phyloP scores from a whole-genome alignment of 768 basidiomycete genomes.

The Rubroboletus pulcherrimus region DNA sequence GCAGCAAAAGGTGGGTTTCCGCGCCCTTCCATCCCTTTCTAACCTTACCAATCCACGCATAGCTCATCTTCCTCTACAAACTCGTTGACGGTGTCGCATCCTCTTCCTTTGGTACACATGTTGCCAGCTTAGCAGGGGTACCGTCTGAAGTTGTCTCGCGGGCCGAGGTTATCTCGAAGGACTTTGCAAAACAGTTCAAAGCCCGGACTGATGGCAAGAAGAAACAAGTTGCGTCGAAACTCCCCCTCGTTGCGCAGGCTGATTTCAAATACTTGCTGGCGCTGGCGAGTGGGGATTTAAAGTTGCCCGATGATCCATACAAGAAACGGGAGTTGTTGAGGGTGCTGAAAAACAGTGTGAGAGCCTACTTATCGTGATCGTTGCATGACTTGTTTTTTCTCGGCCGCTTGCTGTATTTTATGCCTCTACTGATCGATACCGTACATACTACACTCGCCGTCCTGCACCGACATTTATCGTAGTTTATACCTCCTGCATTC shows the following conservation, averaged over 20 bases:
- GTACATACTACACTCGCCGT: not conserved
- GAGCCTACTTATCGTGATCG: slow-evolving; percentile 22
- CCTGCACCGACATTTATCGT: not conserved
- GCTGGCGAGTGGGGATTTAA: slow-evolving; percentile 50
- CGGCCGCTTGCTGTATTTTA: slow-evolving; percentile 13
- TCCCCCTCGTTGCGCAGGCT: slow-evolving; percentile 82
- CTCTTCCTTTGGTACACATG: slow-evolving; percentile 90
- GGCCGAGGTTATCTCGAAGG: slow-evolving; percentile 81
- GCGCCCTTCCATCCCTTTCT: not conserved
- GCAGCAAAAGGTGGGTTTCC: slow-evolving; percentile 66
- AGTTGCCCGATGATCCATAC: slow-evolving; percentile 52
- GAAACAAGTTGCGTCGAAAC: slow-evolving; percentile 46
- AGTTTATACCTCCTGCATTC: slow-evolving; percentile 2
- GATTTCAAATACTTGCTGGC: slow-evolving; percentile 82
- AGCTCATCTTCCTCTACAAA: slow-evolving; percentile 96
- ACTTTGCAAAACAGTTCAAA: slow-evolving; percentile 86
- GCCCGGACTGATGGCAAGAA: slow-evolving; percentile 64
- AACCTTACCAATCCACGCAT: not conserved
- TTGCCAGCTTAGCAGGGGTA: slow-evolving; percentile 92
- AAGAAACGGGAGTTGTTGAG: slow-evolving; percentile 51
- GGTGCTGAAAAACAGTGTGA: slow-evolving; percentile 47
- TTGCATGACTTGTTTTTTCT: not conserved
- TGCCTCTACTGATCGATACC: slow-evolving; percentile 4
- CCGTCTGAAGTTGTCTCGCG: slow-evolving; percentile 80
- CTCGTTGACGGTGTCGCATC: slow-evolving; percentile 83